Evolutionary conservation across 345 rosid species (phyloP), one percentile per base, ranked within the genome.

Genomic region (Pugionium cornutum): DNA sequence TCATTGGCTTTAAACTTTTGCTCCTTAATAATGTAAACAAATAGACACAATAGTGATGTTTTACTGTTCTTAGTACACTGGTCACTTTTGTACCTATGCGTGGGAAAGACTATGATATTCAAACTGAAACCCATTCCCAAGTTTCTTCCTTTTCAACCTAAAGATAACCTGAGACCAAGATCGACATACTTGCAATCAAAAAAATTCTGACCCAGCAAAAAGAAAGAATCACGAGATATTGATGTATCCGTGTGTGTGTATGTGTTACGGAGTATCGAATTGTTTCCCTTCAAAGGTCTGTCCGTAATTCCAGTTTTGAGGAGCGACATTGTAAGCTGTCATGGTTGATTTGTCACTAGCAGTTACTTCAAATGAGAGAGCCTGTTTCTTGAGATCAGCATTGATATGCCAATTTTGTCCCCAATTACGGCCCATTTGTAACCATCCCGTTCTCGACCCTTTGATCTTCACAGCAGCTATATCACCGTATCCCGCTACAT

Each of bases 371-470:
- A 95, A 95, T 0, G 99, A 95, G 49, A 91, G 91, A 40, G 97
- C 84, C 52, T 95, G 99, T 64, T 80, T 83, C 79, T 67, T 83
- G 54, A 95, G 77, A 74, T 95, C 81, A 2, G 91, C 97, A 78
- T 87, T 94, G 28, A 94, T 73, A 75, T 94, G 99, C 99, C 99
- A 94, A 72, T 94, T 94, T 51, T 94, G 99, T 34, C 99, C 99
- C 99, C 99, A 95, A 43, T 95, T 95, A 62, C 99, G 77, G 62
- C 96, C 99, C 99, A 91, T 95, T 3, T 84, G 82, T 75, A 95
- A 88, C 99, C 99, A 95, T 6, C 99, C 99, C 0, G 97, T 95
- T 73, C 79, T 83, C 2, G 97, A 86, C 3, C 99, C 99, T 75
- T 87, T 95, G 11, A 95, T 81, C 80, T 91, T 95, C 65, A 91